Evolutionary conservation across 2,329 filamentous ascomycete species (phyloP), one percentile per base, ranked within the genome.

Genomic region (Beauveria australis): DNA sequence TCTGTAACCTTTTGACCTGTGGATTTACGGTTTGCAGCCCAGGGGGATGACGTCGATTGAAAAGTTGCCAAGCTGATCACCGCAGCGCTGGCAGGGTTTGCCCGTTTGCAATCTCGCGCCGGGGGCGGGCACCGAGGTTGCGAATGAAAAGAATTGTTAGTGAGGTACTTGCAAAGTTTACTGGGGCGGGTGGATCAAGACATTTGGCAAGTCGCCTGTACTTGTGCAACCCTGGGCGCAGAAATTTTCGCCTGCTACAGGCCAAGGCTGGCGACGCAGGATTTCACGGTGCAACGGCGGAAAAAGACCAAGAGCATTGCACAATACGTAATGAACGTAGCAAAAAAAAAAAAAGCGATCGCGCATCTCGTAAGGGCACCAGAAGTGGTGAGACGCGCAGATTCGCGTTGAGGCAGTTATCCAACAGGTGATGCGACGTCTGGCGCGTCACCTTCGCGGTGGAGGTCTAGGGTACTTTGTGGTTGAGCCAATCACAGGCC

Each of bases 101-200:
- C 19, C 30, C 12, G 16, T 5, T 14, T 28, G 37, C 24, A 58
- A 49, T 57, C 30, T 57, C 44, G 24, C 43, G 28, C 8, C 14
- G 28, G 19, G 24, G 44, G 41, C 19, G 10, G 19, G 22, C 30
- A 7, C 30, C 55, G 33, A 58, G 48, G 44, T 46, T 28, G 43
- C 49, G 53, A 58, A 14, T 37, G 54, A 46, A 57, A 56, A 53
- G 68, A 74, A 74, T 74, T 75, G 73, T 75, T 75, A 75, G 66
- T 63, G 72, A 49, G 69, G 66, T 75, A 75, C 74, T 66, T 58
- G 46, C 44, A 52, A 1, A 3, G 8, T 52, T 51, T 51, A 46
- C 5, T 43, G 59, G 47, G 44, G 16, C 53, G 2, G 10, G 28
- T n/a, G 47, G 47, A 24, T 33, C n/a, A 43, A 49, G 43, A 33